Percentiles rank a stretch among this genome's conserved stretches.
Evolutionary conservation across 2,329 filamentous ascomycete genomes (phyloP).

Genomic region (Mycosphaerella sp.): DNA sequence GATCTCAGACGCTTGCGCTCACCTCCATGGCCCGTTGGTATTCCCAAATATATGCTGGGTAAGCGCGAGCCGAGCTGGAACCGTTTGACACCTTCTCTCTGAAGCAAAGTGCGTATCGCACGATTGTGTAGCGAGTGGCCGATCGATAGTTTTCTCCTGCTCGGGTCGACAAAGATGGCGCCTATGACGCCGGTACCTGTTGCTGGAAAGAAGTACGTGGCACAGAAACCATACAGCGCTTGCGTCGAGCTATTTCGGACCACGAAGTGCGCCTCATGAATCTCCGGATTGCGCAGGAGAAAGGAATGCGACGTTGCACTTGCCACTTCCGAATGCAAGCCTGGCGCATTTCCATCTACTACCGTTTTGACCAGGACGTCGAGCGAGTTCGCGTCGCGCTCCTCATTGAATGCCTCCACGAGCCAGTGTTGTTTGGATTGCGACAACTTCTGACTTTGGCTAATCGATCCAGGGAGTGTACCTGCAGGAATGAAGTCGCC

Average conservation of each 20-base stretch:
- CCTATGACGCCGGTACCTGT: slow-evolving; percentile 70
- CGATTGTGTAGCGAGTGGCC: slow-evolving; percentile 83
- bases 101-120: slow-evolving; percentile 68
- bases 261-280: slow-evolving; percentile 81
- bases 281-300: slow-evolving; percentile 60
- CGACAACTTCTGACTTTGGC: slow-evolving; percentile 77
- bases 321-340: slow-evolving; percentile 61
- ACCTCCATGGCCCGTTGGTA: slow-evolving; percentile 61
- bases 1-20: slow-evolving; percentile 57
- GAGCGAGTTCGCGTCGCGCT: slow-evolving; percentile 66
- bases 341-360: slow-evolving; percentile 59
- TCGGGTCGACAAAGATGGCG: slow-evolving; percentile 82
- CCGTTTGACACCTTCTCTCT: slow-evolving; percentile 66
- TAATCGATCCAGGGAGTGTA: slow-evolving; percentile 62
- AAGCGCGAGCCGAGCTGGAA: slow-evolving; percentile 76
- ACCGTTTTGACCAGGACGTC: slow-evolving; percentile 68
- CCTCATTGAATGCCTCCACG: slow-evolving; percentile 78
- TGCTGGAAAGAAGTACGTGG: slow-evolving; percentile 73
- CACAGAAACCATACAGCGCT: slow-evolving; percentile 84
- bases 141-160: slow-evolving; percentile 80
- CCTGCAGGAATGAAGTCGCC: slow-evolving; percentile 61
- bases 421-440: slow-evolving; percentile 95
- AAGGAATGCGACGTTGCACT: slow-evolving; percentile 69
- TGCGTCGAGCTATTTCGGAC: slow-evolving; percentile 91
- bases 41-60: slow-evolving; percentile 79